These are phyloP conservation scores for Musa beccarii DNA, from an alignment of 176 grass and related monocot genomes.

Conservation along the genomic window DNA sequence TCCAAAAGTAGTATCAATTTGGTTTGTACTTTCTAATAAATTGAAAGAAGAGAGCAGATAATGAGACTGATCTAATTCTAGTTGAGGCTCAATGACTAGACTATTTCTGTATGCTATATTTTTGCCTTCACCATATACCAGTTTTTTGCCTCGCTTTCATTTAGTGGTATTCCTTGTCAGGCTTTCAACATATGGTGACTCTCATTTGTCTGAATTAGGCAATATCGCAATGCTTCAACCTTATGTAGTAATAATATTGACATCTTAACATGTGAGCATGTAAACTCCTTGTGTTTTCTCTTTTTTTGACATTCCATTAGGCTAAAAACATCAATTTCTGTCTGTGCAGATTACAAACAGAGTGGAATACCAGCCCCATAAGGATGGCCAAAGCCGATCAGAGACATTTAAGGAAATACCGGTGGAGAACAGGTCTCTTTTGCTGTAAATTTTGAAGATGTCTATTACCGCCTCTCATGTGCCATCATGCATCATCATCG, in stretches of 20 bases:
- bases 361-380: constrained; percentile 34
- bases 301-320: neutral
- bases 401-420: constrained; percentile 24
- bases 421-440: constrained; percentile 21
- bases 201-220: neutral
- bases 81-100: no score
- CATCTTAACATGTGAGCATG: neutral
- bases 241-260: neutral
- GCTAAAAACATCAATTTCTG: neutral
- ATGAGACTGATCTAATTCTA: no score
- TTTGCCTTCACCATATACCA: no score
- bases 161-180: no score
- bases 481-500: neutral
- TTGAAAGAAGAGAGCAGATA: no score
- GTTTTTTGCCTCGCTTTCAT: no score
- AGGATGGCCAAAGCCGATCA: constrained; percentile 25
- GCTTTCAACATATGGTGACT: no score
- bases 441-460: constrained; percentile 20
- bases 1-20: no score
- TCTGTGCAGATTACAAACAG: constrained; percentile 23
- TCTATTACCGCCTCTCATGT: neutral
- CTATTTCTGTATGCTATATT: no score
- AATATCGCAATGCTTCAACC: neutral
- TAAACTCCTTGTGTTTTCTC: neutral
- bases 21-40: no score